These are phyloP conservation scores for Podila epicladia DNA, from an alignment of 192 early-diverging fungal species.

Conservation along the genomic window DNA sequence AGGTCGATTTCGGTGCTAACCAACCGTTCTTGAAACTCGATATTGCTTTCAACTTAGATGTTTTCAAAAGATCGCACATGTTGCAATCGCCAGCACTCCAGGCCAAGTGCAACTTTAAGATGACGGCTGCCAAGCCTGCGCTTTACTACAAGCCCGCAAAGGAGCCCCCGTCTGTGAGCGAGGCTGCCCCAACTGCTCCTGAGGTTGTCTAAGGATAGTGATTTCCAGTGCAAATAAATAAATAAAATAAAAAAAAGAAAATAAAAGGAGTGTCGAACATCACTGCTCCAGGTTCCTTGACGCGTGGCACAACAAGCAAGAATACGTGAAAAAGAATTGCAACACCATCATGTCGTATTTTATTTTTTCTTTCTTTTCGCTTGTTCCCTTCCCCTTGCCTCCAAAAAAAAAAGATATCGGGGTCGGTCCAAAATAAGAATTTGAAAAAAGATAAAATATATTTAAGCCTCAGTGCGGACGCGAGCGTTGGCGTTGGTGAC, in stretches of 20 bases:
- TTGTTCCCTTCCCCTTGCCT: slow-evolving; percentile 8
- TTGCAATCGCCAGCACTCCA: slow-evolving; percentile 23
- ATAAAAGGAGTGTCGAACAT: too few relatives aligned
- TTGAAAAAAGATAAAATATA: slow-evolving; percentile 50
- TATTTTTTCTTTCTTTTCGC: neutral
- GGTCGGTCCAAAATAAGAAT: neutral
- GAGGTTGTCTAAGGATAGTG: too few relatives aligned
- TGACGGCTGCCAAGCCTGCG: slow-evolving; percentile 35
- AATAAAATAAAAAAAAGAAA: neutral
- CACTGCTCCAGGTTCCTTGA: neutral
- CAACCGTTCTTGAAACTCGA: too few relatives aligned
- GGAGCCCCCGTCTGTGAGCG: slow-evolving; percentile 11
- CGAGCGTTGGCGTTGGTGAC: slow-evolving; percentile 93
- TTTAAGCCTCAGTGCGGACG: slow-evolving; percentile 83
- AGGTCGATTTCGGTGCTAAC: too few relatives aligned
- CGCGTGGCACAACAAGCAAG: neutral
- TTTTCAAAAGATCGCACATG: slow-evolving; percentile 15
- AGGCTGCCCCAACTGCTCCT: neutral
- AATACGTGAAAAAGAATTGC: neutral
- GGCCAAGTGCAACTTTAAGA: slow-evolving; percentile 25
- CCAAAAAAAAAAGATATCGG: neutral
- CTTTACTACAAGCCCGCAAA: slow-evolving; percentile 44
- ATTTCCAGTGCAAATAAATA: neutral
- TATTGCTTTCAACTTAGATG: neutral
- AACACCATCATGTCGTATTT: slow-evolving; percentile 4